Evolutionary conservation across 768 basidiomycete genomes (phyloP).

Genomic region (Tulasnella sp.): DNA sequence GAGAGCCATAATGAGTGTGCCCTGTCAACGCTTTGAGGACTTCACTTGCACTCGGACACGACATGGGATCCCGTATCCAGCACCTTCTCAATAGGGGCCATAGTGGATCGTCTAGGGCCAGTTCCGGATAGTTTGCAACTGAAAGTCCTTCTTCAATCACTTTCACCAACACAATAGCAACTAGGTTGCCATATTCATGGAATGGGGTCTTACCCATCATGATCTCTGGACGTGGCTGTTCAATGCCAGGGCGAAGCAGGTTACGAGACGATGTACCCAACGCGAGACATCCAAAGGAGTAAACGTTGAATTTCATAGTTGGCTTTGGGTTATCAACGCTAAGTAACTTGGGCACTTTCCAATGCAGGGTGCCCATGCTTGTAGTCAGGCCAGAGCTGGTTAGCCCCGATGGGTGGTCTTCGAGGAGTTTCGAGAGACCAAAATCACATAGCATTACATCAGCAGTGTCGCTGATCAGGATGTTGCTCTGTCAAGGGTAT

Average conservation of each 20-base stretch:
- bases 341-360: not conserved
- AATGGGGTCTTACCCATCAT: conserved; percentile 3
- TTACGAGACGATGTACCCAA: not conserved
- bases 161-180: not conserved
- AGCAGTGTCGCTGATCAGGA: not conserved
- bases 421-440: not conserved
- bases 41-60: too few species aligned
- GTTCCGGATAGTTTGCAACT: not conserved
- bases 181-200: not conserved
- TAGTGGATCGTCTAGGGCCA: not conserved
- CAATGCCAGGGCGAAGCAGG: too few species aligned
- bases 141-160: not conserved
- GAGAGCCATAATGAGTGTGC: too few species aligned
- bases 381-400: conserved; percentile 1
- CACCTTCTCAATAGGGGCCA: conserved; percentile 3
- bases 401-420: not conserved
- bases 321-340: not conserved
- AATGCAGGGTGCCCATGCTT: not conserved
- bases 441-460: conserved; percentile 8
- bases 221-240: conserved; percentile 2
- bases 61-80: conserved; percentile 1
- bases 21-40: too few species aligned
- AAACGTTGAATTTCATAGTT: conserved; percentile 1
- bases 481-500: not conserved
- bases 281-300: not conserved